Conservation (phyloP, 441 rosid species). For the Adansonia gregorii region DNA sequence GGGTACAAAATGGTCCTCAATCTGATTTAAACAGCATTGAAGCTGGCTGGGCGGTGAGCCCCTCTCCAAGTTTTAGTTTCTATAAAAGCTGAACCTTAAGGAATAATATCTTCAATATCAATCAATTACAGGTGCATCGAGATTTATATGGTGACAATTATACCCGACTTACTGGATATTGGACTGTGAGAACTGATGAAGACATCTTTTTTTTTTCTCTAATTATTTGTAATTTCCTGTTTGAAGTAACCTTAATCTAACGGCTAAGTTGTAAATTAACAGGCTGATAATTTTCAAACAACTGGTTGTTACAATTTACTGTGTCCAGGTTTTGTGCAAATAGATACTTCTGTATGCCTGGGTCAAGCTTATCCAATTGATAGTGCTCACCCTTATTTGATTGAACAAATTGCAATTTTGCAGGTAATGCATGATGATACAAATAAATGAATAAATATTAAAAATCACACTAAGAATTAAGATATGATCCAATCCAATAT, state of each 20-base stretch:
- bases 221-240: background rate
- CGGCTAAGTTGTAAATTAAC: background rate
- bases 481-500: too few species aligned
- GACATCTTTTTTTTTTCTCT: background rate
- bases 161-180: conserved; percentile 3
- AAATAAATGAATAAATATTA: too few species aligned
- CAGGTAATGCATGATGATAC: background rate
- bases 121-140: background rate
- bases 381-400: background rate
- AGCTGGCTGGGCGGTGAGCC: background rate
- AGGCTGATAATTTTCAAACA: background rate
- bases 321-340: conserved; percentile 4
- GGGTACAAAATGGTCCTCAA: background rate
- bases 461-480: too few species aligned
- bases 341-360: background rate
- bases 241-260: background rate
- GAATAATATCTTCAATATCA: background rate
- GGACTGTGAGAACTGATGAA: background rate
- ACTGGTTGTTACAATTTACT: conserved; percentile 16
- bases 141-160: background rate
- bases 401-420: background rate
- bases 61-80: background rate
- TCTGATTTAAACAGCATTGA: background rate
- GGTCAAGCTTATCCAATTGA: background rate
- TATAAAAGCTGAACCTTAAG: background rate